Evolutionary conservation across 768 basidiomycete genomes (phyloP).

Genomic region (Phylloporus rhodoxanthus): DNA sequence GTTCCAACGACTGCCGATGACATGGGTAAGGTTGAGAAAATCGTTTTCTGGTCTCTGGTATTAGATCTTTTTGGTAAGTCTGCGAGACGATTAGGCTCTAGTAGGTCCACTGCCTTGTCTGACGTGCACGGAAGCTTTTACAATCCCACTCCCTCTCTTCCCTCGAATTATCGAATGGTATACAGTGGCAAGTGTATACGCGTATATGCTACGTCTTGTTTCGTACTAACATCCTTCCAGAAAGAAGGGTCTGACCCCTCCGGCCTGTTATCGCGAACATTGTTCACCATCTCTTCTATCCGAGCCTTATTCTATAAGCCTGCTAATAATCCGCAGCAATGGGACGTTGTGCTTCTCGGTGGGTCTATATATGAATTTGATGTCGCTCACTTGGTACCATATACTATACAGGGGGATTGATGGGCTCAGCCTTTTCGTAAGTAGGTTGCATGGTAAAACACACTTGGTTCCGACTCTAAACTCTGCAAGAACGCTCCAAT

Average conservation of each 20-base stretch:
- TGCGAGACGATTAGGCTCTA: background rate
- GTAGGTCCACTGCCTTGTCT: conserved; percentile 1
- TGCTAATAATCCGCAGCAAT: conserved; percentile 60
- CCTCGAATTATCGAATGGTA: conserved; percentile 98
- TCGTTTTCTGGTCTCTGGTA: conserved; percentile 87
- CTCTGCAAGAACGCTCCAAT: conserved; percentile 67
- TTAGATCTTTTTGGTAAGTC: conserved; percentile 74
- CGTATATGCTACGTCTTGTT: background rate
- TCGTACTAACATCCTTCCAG: conserved; percentile 30
- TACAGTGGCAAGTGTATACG: conserved; percentile 46
- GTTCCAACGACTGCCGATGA: background rate
- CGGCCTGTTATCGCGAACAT: conserved; percentile 68
- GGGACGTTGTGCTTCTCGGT: conserved; percentile 95
- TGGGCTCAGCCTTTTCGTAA: conserved; percentile 92
- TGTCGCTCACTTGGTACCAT: conserved; percentile 5
- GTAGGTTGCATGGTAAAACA: conserved; percentile 35
- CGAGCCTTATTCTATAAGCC: conserved; percentile 62
- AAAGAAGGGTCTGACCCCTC: conserved; percentile 65
- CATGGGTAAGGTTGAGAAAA: conserved; percentile 67
- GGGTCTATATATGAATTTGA: conserved; percentile 12
- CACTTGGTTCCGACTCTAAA: conserved; percentile 27
- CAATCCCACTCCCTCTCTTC: conserved; percentile 92
- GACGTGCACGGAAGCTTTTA: conserved; percentile 58
- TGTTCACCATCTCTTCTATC: conserved; percentile 59
- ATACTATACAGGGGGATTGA: conserved; percentile 58